Base-by-base conservation (phyloP, 352 stramenopile genomes). In the Pythium dissimile region DNA sequence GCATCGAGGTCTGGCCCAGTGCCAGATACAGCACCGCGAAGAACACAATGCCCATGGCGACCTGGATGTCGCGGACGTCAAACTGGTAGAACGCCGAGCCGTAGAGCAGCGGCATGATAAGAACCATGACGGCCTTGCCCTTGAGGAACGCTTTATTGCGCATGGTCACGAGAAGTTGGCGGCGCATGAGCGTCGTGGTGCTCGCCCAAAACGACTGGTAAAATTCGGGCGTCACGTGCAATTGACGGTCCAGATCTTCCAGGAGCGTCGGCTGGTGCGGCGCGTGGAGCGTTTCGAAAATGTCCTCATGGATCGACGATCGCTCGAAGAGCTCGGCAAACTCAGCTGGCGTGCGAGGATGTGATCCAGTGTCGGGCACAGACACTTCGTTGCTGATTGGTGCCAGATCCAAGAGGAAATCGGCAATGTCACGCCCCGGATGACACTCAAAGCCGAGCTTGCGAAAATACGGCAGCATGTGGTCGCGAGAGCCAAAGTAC, bases 231-330 rank as follows among this genome's bases (percentile, higher is more conserved):
- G 62, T 24, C 5, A 37, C 15, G 27, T 24, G 34, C 4, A 66
- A 3, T 47, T 67, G 54, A 13, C 57, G 31, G 1, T 55, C 87
- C 28, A 88, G 63, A 59, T 87, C 78, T 21, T 97, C 46, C 18
- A 98, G 41, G 20, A 95, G 81, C 1, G 94, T 46, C 26, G 96
- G 77, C 64, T 98, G 89, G 66, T 97, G 97, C 12, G 95, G 67
- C 12, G 71, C 72, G 34, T 89, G 88, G n/a, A 92, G 81, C 66
- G 94, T 81, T 8, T 89, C 88, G 9, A 87, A 35, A 20, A 70
- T 70, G 12, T 16, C 7, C 16, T 57, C 5, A 50, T 70, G 59
- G 34, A 62, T 50, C 1, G 5, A 1, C 1, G 67, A 75, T 12
- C 31, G 35, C 18, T 53, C 49, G n/a, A 66, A 75, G 23, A 43